Base-by-base conservation (phyloP, 2,329 filamentous ascomycete genomes). In the Davidsoniella eucalypti region DNA sequence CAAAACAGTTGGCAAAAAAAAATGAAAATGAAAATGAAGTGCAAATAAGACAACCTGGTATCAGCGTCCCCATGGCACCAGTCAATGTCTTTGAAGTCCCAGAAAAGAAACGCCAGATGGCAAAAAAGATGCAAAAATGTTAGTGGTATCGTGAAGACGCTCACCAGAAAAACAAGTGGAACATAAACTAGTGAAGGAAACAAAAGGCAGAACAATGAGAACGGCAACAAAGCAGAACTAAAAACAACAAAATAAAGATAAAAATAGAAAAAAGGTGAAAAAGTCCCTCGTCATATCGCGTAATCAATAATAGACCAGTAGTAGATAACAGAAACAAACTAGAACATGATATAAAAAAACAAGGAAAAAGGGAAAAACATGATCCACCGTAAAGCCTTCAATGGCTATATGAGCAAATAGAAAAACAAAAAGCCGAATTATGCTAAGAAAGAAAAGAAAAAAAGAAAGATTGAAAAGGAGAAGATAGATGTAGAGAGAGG, bases 281-380 rank as follows among this genome's bases (percentile, higher is more conserved):
- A 16, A 51, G 16, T 42, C 43, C 33, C 37, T 33, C 12, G 29
- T 33, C 29, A 33, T 33, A 33, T 33, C 8, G 29, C 29, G 12
- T 33, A 33, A 33, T 33, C 29, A 33, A 23, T 23, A 23, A 23
- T 23, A 23, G 21, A 23, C 21, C 5, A 23, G 21, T 23, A 23
- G 21, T 23, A 5, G 21, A 23, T 23, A 23, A 23, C 21, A 23
- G 17, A 33, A 45, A 51, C 36, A 43, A 44, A 26, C 37, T 29
- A n/a, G 21, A 14, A 49, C 12, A 16, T 17, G 40, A 18, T 14
- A 49, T 1, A 14, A 47, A 23, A 33, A 46, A 18, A 46, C 26
- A 60, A 61, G 58, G 58, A 61, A 61, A 56, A 55, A 57, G 51
- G 52, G 52, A 53, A 52, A 52, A 55, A 57, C 58, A 58, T 54